Percentiles rank a stretch among this genome's conserved stretches.
These are phyloP conservation scores for Tulasnella sp. DNA, from an alignment of 768 basidiomycete species.

Conservation along the genomic window DNA sequence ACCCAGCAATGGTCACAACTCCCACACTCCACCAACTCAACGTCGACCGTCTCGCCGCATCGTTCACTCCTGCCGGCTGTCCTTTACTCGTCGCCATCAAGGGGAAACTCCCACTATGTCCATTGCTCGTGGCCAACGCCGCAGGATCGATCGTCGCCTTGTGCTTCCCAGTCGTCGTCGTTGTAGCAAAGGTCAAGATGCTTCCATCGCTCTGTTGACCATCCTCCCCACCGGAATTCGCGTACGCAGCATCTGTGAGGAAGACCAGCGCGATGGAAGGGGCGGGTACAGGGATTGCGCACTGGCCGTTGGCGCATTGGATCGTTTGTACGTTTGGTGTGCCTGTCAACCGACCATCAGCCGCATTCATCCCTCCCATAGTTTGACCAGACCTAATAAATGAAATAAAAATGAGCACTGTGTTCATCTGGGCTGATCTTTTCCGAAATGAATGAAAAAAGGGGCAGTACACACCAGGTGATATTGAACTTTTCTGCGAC, in stretches of 20 bases:
- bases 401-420: too few relatives aligned
- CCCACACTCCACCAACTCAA: not conserved
- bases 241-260: slow-evolving; percentile 7
- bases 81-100: slow-evolving; percentile 6
- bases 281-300: slow-evolving; percentile 2
- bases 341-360: slow-evolving; percentile 15
- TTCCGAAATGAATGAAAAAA: not conserved
- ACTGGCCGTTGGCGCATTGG: not conserved
- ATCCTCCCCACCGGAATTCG: not conserved
- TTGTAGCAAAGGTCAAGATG: slow-evolving; percentile 19
- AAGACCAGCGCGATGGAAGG: slow-evolving; percentile 16
- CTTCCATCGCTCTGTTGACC: not conserved
- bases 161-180: not conserved
- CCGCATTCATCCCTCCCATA: not conserved
- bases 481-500: slow-evolving; percentile 18
- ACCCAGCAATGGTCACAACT: not conserved
- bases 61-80: too few relatives aligned
- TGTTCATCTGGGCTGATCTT: not conserved
- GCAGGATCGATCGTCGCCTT: not conserved
- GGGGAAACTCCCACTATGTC: slow-evolving; percentile 4
- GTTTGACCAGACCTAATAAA: slow-evolving; percentile 14
- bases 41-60: not conserved
- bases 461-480: not conserved
- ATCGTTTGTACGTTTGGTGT: not conserved
- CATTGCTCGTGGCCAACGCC: not conserved